A percentile compares a stretch with the other conserved stretches of the same genome.
Conservation (phyloP, 2,329 filamentous ascomycete genomes). For the Alternaria rosae region DNA sequence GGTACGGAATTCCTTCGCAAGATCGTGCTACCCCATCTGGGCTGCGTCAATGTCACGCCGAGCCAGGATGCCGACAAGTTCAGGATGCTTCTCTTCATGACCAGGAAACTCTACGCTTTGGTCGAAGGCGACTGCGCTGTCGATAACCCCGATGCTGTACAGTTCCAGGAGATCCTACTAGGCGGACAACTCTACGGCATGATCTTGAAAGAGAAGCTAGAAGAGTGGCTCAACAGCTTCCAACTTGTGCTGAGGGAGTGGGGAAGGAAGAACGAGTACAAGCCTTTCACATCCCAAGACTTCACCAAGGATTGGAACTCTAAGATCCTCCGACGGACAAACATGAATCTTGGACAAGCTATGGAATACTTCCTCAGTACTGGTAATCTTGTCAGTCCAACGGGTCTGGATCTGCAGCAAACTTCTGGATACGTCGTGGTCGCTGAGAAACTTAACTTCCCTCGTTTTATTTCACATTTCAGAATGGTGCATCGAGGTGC, state of each 20-base stretch:
- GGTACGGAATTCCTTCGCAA: constrained; percentile 90
- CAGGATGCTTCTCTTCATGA: constrained; percentile 93
- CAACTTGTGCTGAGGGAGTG: constrained; percentile 62
- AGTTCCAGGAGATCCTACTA: constrained; percentile 93
- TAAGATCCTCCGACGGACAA: constrained; percentile 80
- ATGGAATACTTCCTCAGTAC: constrained; percentile 97
- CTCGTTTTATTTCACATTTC: constrained; percentile 98
- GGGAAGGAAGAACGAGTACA: constrained; percentile 59
- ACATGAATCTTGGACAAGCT: constrained; percentile 85
- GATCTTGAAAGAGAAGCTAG: constrained; percentile 92
- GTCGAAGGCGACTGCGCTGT: constrained; percentile 91
- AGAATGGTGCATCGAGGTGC: constrained; percentile 98
- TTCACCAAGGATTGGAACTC: constrained; percentile 80
- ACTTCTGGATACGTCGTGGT: constrained; percentile 95
- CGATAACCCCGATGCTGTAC: constrained; percentile 95
- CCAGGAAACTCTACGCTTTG: constrained; percentile 90
- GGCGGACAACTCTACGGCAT: constrained; percentile 94
- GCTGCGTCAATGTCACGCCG: constrained; percentile 82
- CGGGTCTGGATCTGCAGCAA: constrained; percentile 92
- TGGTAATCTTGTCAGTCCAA: constrained; percentile 89
- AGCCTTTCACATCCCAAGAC: constrained; percentile 74
- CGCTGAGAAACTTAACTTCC: constrained; percentile 90
- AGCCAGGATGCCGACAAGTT: constrained; percentile 91
- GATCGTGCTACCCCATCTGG: constrained; percentile 90
- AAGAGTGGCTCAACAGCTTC: constrained; percentile 83